Evolutionary conservation across 805 yeast genomes (phyloP).

Genomic region (Metschnikowia proteae): DNA sequence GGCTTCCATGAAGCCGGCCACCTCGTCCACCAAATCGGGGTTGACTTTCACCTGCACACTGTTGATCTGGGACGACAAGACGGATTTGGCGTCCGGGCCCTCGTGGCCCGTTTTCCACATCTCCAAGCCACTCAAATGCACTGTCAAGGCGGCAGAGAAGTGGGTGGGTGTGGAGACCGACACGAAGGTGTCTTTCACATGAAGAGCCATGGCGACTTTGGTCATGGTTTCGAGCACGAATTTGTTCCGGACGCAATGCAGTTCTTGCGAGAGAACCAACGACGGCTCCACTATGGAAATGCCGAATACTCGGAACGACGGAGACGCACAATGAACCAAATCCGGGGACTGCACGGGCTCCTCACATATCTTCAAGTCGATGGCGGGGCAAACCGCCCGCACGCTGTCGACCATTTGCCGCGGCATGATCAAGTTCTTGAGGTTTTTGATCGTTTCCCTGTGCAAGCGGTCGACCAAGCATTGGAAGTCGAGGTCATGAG

Average conservation of each 20-base stretch:
- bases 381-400: conserved; percentile 46
- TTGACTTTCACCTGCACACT: conserved; percentile 11
- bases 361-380: conserved; percentile 39
- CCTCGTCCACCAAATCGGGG: conserved; percentile 22
- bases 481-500: conserved; percentile 39
- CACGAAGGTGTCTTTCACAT: conserved; percentile 25
- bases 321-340: conserved; percentile 29
- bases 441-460: conserved; percentile 46
- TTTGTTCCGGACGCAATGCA: conserved; percentile 8
- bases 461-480: conserved; percentile 65
- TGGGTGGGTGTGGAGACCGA: conserved; percentile 23
- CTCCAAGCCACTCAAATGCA: conserved; percentile 31
- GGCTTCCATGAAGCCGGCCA: conserved; percentile 17
- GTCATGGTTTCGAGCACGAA: conserved; percentile 11
- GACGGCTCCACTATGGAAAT: conserved; percentile 35
- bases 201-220: conserved; percentile 26
- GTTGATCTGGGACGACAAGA: not conserved
- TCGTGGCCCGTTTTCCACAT: conserved; percentile 26
- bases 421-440: conserved; percentile 33
- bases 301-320: conserved; percentile 23
- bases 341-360: conserved; percentile 19
- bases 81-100: not conserved
- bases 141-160: conserved; percentile 11
- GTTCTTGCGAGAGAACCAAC: conserved; percentile 25
- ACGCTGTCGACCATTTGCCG: conserved; percentile 38